A percentile compares a stretch with the other conserved stretches of the same genome.
Evolutionary conservation across 345 rosid genomes (phyloP).

Genomic region (Bruguiera gymnorhiza): DNA sequence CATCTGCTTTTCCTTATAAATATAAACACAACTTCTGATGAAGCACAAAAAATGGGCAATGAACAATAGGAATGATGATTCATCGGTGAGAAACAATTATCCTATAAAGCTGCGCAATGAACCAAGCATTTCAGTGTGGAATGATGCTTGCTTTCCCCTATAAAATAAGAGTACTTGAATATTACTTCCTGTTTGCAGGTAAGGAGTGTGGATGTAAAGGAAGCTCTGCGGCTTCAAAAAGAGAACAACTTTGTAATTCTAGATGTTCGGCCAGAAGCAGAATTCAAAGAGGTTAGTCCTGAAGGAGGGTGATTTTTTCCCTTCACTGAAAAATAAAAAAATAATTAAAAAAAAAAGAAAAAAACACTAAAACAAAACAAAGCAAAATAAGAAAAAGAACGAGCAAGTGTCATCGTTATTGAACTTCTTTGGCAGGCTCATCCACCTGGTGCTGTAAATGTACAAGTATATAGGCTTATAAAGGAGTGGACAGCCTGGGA

Average conservation of each 20-base stretch:
- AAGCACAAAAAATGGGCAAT: too few relatives aligned
- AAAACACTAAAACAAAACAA: not conserved
- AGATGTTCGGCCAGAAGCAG: slow-evolving; percentile 94
- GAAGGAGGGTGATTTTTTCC: too few relatives aligned
- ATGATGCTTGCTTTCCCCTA: not conserved
- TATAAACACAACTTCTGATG: too few relatives aligned
- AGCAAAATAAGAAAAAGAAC: not conserved
- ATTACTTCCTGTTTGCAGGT: slow-evolving; percentile 42
- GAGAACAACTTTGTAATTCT: slow-evolving; percentile 97
- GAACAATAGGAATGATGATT: too few relatives aligned
- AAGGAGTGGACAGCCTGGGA: slow-evolving; percentile 99
- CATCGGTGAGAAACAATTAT: too few relatives aligned
- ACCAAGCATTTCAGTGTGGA: not conserved
- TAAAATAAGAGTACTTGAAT: not conserved
- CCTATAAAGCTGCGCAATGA: too few relatives aligned
- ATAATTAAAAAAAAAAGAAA: too few relatives aligned
- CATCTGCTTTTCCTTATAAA: too few relatives aligned
- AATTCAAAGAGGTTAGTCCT: slow-evolving; percentile 71
- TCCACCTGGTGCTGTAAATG: slow-evolving; percentile 84
- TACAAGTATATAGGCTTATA: slow-evolving; percentile 89
- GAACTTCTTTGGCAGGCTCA: slow-evolving; percentile 46
- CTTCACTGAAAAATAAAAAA: not conserved
- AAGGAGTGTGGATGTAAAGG: slow-evolving; percentile 92
- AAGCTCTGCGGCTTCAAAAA: slow-evolving; percentile 87
- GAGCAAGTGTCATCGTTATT: not conserved